Conservation (phyloP, 2,329 filamentous ascomycete species). For the Graphilbum ipis-grandicollis region DNA sequence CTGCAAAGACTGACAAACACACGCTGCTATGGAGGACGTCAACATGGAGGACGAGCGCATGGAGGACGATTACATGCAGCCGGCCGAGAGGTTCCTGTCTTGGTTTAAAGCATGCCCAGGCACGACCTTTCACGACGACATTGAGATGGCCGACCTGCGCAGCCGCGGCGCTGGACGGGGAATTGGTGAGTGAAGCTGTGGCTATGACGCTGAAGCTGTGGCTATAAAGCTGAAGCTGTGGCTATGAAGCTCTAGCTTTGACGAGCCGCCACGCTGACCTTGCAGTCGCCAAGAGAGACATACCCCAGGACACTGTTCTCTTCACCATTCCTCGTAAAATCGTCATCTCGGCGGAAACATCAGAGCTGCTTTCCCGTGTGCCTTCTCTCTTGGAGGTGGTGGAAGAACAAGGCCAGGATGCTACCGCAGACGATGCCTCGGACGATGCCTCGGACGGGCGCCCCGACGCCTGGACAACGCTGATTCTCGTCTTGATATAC, state of each 20-base stretch:
- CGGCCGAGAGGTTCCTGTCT: constrained; percentile 27
- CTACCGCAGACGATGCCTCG: constrained; percentile 17
- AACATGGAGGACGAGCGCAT: not conserved
- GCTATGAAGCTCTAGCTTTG: too few relatives aligned
- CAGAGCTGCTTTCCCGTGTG: constrained; percentile 41
- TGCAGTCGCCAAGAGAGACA: constrained; percentile 53
- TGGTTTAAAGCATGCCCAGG: constrained; percentile 38
- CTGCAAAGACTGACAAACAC: not conserved
- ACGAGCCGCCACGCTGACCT: too few relatives aligned
- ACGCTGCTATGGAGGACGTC: not conserved
- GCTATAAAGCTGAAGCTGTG: too few relatives aligned
- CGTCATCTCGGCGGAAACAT: constrained; percentile 59
- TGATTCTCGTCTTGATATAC: constrained; percentile 68
- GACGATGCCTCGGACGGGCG: constrained; percentile 20
- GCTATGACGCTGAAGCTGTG: too few relatives aligned
- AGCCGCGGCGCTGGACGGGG: constrained; percentile 33
- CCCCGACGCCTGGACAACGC: constrained; percentile 29
- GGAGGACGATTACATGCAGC: constrained; percentile 20
- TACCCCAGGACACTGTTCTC: constrained; percentile 56
- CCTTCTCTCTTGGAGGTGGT: constrained; percentile 32
- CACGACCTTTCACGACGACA: constrained; percentile 33
- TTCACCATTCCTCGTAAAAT: constrained; percentile 61
- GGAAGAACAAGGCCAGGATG: constrained; percentile 20
- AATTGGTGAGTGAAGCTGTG: constrained; percentile 23
- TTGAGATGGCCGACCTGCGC: constrained; percentile 34